Evolutionary conservation across 495 filamentous ascomycete genomes (phyloP).

Genomic region (Xylaria grammica): DNA sequence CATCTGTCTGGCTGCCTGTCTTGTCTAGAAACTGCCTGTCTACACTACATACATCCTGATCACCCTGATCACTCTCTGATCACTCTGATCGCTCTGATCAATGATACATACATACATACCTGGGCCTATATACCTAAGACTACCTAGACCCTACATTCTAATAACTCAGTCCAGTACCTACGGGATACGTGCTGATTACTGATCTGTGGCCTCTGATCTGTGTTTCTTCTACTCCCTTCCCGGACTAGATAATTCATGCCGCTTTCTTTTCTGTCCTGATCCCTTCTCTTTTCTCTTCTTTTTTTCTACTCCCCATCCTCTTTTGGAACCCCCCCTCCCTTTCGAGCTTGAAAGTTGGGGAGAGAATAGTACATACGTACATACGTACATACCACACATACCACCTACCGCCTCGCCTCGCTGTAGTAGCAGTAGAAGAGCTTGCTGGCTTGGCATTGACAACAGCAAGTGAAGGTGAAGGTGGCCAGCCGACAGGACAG

Average conservation of each 20-base stretch:
- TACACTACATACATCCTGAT: not conserved
- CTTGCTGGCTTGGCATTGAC: too few relatives aligned
- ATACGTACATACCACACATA: too few relatives aligned
- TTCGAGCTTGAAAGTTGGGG: not conserved
- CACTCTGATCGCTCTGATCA: not conserved
- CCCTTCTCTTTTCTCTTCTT: not conserved
- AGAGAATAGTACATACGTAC: too few relatives aligned
- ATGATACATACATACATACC: not conserved
- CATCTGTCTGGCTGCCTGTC: not conserved
- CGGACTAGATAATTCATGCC: slow-evolving; percentile 8
- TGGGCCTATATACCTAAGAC: too few relatives aligned
- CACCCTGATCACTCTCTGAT: too few relatives aligned
- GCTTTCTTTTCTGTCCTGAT: not conserved
- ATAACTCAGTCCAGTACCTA: not conserved
- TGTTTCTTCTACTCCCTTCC: slow-evolving; percentile 4
- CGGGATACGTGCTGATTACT: slow-evolving; percentile 9
- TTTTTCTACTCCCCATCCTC: not conserved
- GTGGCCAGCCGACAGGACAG: not conserved
- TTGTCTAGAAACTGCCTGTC: not conserved
- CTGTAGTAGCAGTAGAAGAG: too few relatives aligned
- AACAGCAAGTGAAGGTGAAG: too few relatives aligned
- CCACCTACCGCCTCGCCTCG: too few relatives aligned
- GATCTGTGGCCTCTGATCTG: slow-evolving; percentile 10
- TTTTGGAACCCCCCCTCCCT: slow-evolving; percentile 1
- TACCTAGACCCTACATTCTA: too few relatives aligned